These are phyloP conservation scores for Jatropha podagrica DNA, from an alignment of 441 rosid species.

Conservation along the genomic window DNA sequence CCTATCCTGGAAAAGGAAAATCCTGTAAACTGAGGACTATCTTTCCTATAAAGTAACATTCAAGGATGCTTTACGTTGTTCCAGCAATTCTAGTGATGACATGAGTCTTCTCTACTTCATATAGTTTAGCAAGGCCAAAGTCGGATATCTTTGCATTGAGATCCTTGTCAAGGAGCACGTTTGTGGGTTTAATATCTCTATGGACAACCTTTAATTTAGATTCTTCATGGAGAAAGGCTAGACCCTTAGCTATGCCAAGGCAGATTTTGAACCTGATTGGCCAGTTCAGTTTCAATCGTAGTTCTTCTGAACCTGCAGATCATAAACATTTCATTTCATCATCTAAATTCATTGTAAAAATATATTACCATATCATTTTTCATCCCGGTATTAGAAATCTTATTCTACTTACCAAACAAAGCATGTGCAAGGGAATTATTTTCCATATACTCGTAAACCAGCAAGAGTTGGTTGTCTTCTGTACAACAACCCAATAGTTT, in stretches of 20 bases:
- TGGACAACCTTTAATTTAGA: not conserved
- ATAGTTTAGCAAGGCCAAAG: constrained; percentile 5
- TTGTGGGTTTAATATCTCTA: constrained; percentile 7
- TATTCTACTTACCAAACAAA: not conserved
- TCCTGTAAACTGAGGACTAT: not conserved
- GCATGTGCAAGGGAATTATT: constrained; percentile 38
- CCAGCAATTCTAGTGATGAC: too few species aligned
- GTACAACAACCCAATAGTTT: constrained; percentile 69
- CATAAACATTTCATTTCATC: not conserved
- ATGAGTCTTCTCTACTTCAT: not conserved
- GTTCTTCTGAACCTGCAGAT: not conserved
- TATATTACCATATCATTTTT: not conserved
- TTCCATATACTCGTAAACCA: constrained; percentile 77
- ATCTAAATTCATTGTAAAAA: not conserved
- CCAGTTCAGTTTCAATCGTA: constrained; percentile 5
- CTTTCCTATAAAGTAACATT: not conserved
- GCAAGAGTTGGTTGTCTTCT: constrained; percentile 58
- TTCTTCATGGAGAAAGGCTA: not conserved
- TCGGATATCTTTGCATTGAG: constrained; percentile 7
- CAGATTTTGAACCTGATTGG: not conserved
- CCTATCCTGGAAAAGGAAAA: not conserved
- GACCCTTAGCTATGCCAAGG: constrained; percentile 2
- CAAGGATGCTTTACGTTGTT: constrained; percentile 1
- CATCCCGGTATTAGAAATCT: not conserved
- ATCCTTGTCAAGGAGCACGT: constrained; percentile 22